phyloP scores from a whole-genome alignment of 768 basidiomycete species.

The Leccinum disarticulatum region DNA sequence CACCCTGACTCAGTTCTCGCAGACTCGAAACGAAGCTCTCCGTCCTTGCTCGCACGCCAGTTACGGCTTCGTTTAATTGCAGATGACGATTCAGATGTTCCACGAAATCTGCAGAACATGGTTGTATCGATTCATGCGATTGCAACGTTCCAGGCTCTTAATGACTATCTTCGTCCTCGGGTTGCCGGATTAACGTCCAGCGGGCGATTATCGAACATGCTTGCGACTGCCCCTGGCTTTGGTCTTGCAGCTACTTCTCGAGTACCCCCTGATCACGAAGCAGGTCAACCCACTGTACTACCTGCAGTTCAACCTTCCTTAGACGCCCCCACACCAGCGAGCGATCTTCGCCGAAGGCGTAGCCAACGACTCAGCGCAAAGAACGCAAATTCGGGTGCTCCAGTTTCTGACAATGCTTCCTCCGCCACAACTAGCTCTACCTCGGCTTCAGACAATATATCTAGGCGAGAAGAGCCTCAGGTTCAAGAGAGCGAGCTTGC shows the following conservation, averaged over 20 bases:
- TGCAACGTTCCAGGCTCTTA: conserved; percentile 95
- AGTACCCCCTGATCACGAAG: conserved; percentile 35
- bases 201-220: conserved; percentile 78
- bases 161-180: conserved; percentile 92
- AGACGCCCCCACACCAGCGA: conserved; percentile 35
- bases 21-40: conserved; percentile 91
- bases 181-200: conserved; percentile 69
- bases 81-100: conserved; percentile 85
- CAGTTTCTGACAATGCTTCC: conserved; percentile 13
- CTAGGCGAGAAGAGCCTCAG: conserved; percentile 46
- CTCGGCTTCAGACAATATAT: conserved; percentile 27
- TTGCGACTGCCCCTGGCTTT: conserved; percentile 78
- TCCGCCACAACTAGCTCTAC: conserved; percentile 26
- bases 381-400: conserved; percentile 34
- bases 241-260: conserved; percentile 47
- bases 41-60: conserved; percentile 89
- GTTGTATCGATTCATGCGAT: conserved; percentile 98
- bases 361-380: conserved; percentile 84
- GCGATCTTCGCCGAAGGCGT: conserved; percentile 61
- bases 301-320: conserved; percentile 28
- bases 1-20: conserved; percentile 2
- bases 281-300: conserved; percentile 31
- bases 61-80: conserved; percentile 88
- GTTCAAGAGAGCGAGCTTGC: conserved; percentile 62
- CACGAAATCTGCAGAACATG: conserved; percentile 83